phyloP scores from a whole-genome alignment of 257 asterid genomes.

The Haberlea rhodopensis region DNA sequence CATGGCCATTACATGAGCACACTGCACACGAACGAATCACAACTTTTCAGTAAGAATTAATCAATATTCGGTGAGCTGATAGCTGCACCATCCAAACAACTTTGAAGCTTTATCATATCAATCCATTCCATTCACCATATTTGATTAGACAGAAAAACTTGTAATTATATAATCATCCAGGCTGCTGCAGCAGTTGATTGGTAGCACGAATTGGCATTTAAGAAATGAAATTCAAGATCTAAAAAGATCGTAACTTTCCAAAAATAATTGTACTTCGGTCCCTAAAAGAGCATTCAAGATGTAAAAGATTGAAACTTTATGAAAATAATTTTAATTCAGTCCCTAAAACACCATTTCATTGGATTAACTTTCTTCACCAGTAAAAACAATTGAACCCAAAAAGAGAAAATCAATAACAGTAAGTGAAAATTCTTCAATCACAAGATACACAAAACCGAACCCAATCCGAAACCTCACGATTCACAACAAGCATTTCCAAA shows the following conservation, averaged over 20 bases:
- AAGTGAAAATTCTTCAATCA: not conserved
- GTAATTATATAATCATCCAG: not conserved
- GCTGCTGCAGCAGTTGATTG: not conserved
- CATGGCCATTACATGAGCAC: slow-evolving; percentile 99
- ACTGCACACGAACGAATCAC: slow-evolving; percentile 45
- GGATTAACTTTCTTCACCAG: not conserved
- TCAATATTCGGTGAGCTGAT: not conserved
- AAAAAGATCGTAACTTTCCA: not conserved
- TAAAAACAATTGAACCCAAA: not conserved
- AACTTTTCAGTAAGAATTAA: slow-evolving; percentile 1
- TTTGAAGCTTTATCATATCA: not conserved
- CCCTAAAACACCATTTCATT: not conserved
- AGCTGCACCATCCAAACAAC: slow-evolving; percentile 3
- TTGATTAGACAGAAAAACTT: not conserved
- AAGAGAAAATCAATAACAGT: not conserved
- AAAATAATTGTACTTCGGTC: not conserved
- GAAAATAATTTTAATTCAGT: not conserved
- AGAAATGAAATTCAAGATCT: not conserved
- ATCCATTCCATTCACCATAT: not conserved
- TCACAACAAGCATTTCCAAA: not conserved
- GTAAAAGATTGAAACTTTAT: not conserved
- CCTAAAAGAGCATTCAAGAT: not conserved
- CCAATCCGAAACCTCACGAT: not conserved
- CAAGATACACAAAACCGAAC: not conserved
- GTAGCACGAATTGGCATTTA: not conserved